Base-by-base conservation (phyloP, 805 yeast genomes). In the Candida fluviatilis region DNA sequence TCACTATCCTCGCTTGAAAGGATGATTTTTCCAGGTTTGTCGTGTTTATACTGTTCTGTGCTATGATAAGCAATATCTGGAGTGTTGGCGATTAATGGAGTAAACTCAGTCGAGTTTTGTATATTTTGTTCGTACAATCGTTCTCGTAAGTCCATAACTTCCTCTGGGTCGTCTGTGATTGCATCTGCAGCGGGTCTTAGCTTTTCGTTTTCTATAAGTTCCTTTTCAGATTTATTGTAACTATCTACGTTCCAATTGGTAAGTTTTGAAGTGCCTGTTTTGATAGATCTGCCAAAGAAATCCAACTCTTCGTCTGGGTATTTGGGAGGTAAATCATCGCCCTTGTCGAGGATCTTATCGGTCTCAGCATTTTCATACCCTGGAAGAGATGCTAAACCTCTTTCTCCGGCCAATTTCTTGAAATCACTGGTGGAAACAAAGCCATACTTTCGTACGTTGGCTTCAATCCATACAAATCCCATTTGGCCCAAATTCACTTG, bases 261-360 rank as follows among this genome's bases (percentile, higher is more conserved):
- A 14, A 23, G 28, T 13, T 50, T 51, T 0, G 66, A 60, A 1
- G 69, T 50, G 1, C 69, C 71, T 2, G 51, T 45, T 11, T 41
- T 38, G 4, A 54, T 47, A 1, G 65, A 46, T 39, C 73, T 49
- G 1, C 84, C 85, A 50, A 82, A 80, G 47, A 81, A 81, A 19
- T 77, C 79, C 34, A 73, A 66, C 45, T 80, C 84, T 4, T 76
- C 79, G 14, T 65, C 73, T 1, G 86, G 85, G 51, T 83, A 83
- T 13, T 68, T 62, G 2, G 91, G 91, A 13, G 90, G 90, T 30
- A 83, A 56, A 31, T 74, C 81, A 44, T 82, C 90, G 3, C 90
- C 90, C 52, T 75, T 78, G 48, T 80, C 90, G 39, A 84, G 60
- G 3, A 84, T 62, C 17, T 73, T 66, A 48, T 83, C 88, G 16